These are phyloP conservation scores for Geotrichum siamense DNA, from an alignment of 1,139 yeast species.

Conservation along the genomic window DNA sequence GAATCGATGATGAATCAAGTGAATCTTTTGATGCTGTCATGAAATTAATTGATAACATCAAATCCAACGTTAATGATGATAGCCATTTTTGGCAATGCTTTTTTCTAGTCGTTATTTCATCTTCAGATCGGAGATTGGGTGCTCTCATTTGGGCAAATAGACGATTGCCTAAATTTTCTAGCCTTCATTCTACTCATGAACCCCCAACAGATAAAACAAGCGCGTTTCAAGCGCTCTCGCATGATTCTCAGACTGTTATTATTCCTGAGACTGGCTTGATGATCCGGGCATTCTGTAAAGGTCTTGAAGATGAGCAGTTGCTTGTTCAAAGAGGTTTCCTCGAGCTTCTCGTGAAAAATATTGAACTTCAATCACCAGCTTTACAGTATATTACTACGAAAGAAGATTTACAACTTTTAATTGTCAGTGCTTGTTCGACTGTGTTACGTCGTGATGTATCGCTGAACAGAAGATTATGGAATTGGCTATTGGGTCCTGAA, in stretches of 20 bases:
- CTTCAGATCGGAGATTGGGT: slow-evolving; percentile 74
- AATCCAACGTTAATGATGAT: slow-evolving; percentile 55
- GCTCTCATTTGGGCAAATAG: slow-evolving; percentile 71
- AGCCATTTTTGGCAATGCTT: slow-evolving; percentile 80
- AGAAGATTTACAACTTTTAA: slow-evolving; percentile 51
- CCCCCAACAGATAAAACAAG: slow-evolving; percentile 16
- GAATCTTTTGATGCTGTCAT: slow-evolving; percentile 65
- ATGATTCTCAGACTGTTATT: slow-evolving; percentile 55
- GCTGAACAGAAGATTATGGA: slow-evolving; percentile 85
- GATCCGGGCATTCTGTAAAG: slow-evolving; percentile 63
- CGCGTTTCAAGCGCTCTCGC: slow-evolving; percentile 33
- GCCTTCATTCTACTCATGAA: slow-evolving; percentile 12
- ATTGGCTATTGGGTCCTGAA: slow-evolving; percentile 78
- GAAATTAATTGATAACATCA: slow-evolving; percentile 53
- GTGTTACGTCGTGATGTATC: slow-evolving; percentile 87
- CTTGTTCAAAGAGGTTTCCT: slow-evolving; percentile 85
- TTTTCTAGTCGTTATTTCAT: slow-evolving; percentile 65
- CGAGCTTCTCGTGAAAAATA: slow-evolving; percentile 62
- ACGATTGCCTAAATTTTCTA: slow-evolving; percentile 51
- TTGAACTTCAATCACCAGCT: slow-evolving; percentile 58
- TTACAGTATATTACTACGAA: slow-evolving; percentile 43
- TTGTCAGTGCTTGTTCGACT: slow-evolving; percentile 58
- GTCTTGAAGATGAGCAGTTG: slow-evolving; percentile 54
- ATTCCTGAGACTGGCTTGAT: slow-evolving; percentile 75
- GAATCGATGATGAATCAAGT: slow-evolving; percentile 85